phyloP scores from a whole-genome alignment of 129 eudicot genomes.

The Flaveria robusta region DNA sequence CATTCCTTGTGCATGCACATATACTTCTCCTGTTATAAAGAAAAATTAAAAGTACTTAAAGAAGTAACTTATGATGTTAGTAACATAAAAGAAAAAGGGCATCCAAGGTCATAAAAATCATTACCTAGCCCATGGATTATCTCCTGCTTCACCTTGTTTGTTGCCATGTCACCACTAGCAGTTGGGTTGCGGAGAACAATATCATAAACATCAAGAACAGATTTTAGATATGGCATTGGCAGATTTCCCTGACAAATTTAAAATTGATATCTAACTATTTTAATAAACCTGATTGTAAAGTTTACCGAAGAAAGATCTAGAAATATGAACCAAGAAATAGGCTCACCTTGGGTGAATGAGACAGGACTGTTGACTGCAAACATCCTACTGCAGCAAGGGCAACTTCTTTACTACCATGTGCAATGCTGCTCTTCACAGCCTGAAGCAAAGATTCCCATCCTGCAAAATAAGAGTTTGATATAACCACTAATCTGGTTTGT shows the following conservation, averaged over 20 bases:
- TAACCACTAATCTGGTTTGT: slow-evolving; percentile 4
- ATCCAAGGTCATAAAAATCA: slow-evolving; percentile 14
- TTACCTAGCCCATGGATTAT: slow-evolving; percentile 93
- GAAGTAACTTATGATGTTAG: not conserved
- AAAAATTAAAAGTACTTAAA: not conserved
- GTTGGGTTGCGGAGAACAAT: slow-evolving; percentile 62
- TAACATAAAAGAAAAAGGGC: not conserved
- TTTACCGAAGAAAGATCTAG: not conserved
- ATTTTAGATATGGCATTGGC: slow-evolving; percentile 75
- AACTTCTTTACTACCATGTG: slow-evolving; percentile 92
- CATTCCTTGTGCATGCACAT: slow-evolving; percentile 82
- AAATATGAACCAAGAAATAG: not conserved
- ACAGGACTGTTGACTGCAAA: slow-evolving; percentile 86
- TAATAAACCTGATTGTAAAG: not conserved
- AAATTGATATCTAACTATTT: not conserved
- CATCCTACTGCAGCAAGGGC: slow-evolving; percentile 95
- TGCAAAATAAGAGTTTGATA: slow-evolving; percentile 32
- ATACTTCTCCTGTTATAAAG: slow-evolving; percentile 76
- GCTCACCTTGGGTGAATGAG: slow-evolving; percentile 91
- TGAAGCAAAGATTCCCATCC: slow-evolving; percentile 93
- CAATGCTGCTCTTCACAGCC: slow-evolving; percentile 68
- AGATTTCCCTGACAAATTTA: slow-evolving; percentile 73
- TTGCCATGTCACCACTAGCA: slow-evolving; percentile 49
- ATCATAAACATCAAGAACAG: slow-evolving; percentile 88
- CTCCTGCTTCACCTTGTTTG: slow-evolving; percentile 92